Evolutionary conservation across 2,329 filamentous ascomycete species (phyloP).

Genomic region (Pseudocercospora crystallina): DNA sequence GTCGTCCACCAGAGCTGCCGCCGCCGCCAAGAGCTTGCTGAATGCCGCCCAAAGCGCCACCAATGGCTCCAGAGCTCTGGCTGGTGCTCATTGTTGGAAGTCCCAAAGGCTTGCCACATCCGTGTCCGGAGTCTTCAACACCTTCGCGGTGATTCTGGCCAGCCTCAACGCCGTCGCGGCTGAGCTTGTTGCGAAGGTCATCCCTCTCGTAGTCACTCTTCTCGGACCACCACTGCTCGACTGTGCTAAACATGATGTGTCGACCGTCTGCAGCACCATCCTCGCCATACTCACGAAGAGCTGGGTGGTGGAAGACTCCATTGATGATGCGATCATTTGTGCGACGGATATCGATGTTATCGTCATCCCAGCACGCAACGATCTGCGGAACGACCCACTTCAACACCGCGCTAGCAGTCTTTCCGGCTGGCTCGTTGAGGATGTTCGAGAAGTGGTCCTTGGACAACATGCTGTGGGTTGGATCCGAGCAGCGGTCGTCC

Average conservation of each 20-base stretch:
- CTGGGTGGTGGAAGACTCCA: slow-evolving; percentile 86
- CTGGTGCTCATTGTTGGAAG: slow-evolving; percentile 64
- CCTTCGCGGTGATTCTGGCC: slow-evolving; percentile 86
- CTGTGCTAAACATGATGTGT: slow-evolving; percentile 72
- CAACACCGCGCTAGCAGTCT: slow-evolving; percentile 74
- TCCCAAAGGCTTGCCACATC: slow-evolving; percentile 75
- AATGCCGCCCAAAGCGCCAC: slow-evolving; percentile 38
- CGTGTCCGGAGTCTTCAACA: slow-evolving; percentile 79
- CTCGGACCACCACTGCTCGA: slow-evolving; percentile 78
- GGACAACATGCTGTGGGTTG: slow-evolving; percentile 92
- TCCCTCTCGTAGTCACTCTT: slow-evolving; percentile 63
- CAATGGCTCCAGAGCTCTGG: slow-evolving; percentile 46
- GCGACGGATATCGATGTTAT: slow-evolving; percentile 65
- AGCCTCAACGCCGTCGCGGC: slow-evolving; percentile 71
- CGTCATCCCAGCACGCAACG: slow-evolving; percentile 83
- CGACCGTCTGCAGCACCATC: slow-evolving; percentile 74
- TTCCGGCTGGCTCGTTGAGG: slow-evolving; percentile 84
- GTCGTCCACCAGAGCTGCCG: slow-evolving; percentile 39
- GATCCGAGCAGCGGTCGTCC: slow-evolving; percentile 73
- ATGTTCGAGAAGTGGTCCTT: slow-evolving; percentile 93
- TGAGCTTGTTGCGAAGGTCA: slow-evolving; percentile 71
- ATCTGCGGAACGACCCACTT: slow-evolving; percentile 84
- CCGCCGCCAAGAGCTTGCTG: slow-evolving; percentile 30
- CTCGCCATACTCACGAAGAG: slow-evolving; percentile 67
- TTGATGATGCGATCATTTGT: slow-evolving; percentile 73